phyloP scores from a whole-genome alignment of 75 land plant genomes.

The Sequoiadendron giganteum region DNA sequence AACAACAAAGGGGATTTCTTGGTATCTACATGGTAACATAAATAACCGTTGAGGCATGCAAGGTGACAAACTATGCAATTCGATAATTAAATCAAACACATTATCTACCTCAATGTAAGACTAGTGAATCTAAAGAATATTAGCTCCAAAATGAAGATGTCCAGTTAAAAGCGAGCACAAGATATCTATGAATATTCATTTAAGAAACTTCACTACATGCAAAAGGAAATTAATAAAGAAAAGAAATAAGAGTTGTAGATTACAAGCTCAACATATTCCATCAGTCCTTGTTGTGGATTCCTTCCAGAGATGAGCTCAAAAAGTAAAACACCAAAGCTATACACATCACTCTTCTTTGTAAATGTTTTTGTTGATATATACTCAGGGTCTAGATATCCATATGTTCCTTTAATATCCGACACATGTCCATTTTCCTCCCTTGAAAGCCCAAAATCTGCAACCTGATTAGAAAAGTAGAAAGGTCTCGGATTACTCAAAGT shows the following conservation, averaged over 20 bases:
- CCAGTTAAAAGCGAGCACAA: not conserved
- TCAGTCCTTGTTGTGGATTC: constrained; percentile 75
- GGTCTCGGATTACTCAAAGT: constrained; percentile 3
- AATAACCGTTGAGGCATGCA: not conserved
- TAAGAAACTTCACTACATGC: not conserved
- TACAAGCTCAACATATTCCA: constrained; percentile 83
- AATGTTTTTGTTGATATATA: constrained; percentile 66
- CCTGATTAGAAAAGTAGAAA: constrained; percentile 33
- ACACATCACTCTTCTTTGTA: constrained; percentile 92
- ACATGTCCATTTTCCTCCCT: constrained; percentile 59
- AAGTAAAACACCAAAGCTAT: constrained; percentile 82
- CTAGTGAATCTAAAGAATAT: not conserved
- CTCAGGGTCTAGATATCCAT: constrained; percentile 89
- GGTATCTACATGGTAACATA: not conserved
- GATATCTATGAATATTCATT: not conserved
- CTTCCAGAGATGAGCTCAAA: constrained; percentile 80
- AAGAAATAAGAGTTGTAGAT: not conserved
- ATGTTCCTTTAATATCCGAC: constrained; percentile 68
- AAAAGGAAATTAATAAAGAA: not conserved
- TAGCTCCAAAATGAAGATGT: not conserved
- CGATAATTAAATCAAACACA: no score
- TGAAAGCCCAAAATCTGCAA: constrained; percentile 92
- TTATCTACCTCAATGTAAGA: not conserved
- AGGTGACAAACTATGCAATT: not conserved
- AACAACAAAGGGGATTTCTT: not conserved